Percentiles rank a stretch among this genome's conserved stretches.
These are phyloP conservation scores for Phytophthora pisi DNA, from an alignment of 352 stramenopile genomes.

Conservation along the genomic window DNA sequence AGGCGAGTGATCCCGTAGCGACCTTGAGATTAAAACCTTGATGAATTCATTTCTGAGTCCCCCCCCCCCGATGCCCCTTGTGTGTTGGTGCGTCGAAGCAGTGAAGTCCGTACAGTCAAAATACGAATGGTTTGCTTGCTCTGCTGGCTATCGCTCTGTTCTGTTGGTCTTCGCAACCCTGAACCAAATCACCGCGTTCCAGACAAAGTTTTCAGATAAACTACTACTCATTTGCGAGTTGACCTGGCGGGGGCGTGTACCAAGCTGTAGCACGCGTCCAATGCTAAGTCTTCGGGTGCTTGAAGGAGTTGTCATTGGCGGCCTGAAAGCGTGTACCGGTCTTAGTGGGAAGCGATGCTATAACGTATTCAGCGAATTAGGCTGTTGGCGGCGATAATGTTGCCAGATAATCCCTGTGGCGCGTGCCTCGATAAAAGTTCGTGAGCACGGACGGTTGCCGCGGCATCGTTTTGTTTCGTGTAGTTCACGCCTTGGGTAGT, in stretches of 20 bases:
- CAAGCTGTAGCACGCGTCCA: not conserved
- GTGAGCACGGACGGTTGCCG: not conserved
- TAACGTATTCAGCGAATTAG: not conserved
- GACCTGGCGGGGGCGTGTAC: not conserved
- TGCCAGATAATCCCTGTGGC: not conserved
- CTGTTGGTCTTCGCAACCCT: not conserved
- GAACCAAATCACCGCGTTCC: not conserved
- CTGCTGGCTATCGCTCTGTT: not conserved
- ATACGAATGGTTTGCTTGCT: not conserved
- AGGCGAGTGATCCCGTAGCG: not conserved
- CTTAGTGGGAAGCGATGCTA: not conserved
- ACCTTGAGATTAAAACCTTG: not conserved
- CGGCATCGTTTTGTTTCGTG: not conserved
- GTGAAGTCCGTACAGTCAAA: not conserved
- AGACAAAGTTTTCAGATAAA: slow-evolving; percentile 5
- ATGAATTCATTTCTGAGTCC: not conserved
- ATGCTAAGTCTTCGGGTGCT: not conserved
- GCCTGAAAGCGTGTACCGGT: not conserved
- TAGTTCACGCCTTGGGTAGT: not conserved
- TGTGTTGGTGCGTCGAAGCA: not conserved
- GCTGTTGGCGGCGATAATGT: not conserved
- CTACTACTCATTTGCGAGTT: not conserved
- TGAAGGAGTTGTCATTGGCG: not conserved
- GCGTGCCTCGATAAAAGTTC: not conserved
- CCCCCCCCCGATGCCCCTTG: not conserved